Conservation (phyloP, 768 basidiomycete genomes). For the Mycena polygramma region DNA sequence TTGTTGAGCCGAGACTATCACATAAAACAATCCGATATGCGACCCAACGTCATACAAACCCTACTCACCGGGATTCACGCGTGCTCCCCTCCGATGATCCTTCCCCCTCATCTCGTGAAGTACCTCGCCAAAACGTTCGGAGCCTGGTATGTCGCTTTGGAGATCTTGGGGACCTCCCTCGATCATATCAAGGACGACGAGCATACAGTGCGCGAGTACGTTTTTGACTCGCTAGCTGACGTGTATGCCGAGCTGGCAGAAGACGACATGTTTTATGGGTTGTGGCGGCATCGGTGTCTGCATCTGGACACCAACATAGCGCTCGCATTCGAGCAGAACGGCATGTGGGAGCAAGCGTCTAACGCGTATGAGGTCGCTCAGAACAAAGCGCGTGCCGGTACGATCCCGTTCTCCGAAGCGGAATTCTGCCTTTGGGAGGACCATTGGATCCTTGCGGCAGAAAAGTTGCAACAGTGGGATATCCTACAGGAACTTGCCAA, state of each 20-base stretch:
- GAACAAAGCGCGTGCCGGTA: conserved; percentile 82
- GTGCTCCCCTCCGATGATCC: conserved; percentile 88
- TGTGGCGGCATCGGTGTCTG: conserved; percentile 93
- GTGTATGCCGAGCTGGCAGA: conserved; percentile 96
- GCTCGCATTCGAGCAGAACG: conserved; percentile 93
- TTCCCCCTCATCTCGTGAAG: conserved; percentile 96
- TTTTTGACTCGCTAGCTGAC: conserved; percentile 92
- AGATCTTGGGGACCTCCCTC: conserved; percentile 86
- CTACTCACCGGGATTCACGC: conserved; percentile 86
- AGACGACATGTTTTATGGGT: conserved; percentile 97
- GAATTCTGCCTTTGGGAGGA: conserved; percentile 99
- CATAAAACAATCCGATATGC: conserved; percentile 86
- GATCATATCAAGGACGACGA: conserved; percentile 88
- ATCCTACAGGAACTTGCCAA: conserved; percentile 91
- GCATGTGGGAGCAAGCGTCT: conserved; percentile 96
- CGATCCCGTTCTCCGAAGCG: conserved; percentile 91
- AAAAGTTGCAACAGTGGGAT: conserved; percentile 99
- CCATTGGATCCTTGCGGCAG: conserved; percentile 96
- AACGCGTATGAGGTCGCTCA: conserved; percentile 92
- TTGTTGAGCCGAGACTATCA: conserved; percentile 96
- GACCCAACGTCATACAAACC: conserved; percentile 94
- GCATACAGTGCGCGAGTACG: conserved; percentile 80
- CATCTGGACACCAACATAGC: conserved; percentile 91
- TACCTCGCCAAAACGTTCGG: conserved; percentile 97
- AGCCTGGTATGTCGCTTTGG: conserved; percentile 93